Percentiles rank a stretch among this genome's conserved stretches.
Conservation (phyloP, 805 yeast species). For the Yarrowia sp. region DNA sequence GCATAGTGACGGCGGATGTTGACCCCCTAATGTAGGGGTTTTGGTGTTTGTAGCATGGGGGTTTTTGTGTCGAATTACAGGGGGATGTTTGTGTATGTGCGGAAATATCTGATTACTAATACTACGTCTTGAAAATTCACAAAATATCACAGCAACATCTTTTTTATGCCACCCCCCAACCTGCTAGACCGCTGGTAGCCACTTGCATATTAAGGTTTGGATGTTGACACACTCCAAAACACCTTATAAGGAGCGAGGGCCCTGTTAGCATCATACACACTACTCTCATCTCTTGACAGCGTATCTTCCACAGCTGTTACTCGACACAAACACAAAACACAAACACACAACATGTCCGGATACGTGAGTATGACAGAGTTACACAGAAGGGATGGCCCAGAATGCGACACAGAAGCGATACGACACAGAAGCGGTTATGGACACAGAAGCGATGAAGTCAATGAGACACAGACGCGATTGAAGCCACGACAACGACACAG, state of each 20-base stretch:
- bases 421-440: too few relatives aligned
- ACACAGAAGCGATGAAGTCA: too few relatives aligned
- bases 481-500: too few relatives aligned
- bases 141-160: too few relatives aligned
- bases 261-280: background rate
- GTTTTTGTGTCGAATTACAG: too few relatives aligned
- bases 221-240: slow-evolving; percentile 1
- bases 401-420: background rate
- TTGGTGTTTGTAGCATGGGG: background rate
- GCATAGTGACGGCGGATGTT: background rate
- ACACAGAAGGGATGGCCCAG: background rate
- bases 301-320: too few relatives aligned
- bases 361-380: background rate
- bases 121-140: too few relatives aligned
- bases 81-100: too few relatives aligned
- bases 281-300: too few relatives aligned
- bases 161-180: too few relatives aligned
- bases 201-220: background rate
- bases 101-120: too few relatives aligned
- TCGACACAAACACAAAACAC: background rate
- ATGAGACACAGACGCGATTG: too few relatives aligned
- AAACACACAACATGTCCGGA: slow-evolving; percentile 14
- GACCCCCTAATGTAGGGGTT: background rate
- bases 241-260: background rate
- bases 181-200: background rate